A percentile compares a stretch with the other conserved stretches of the same genome.
These are phyloP conservation scores for Phytopythium litorale DNA, from an alignment of 352 stramenopile species.

Conservation along the genomic window DNA sequence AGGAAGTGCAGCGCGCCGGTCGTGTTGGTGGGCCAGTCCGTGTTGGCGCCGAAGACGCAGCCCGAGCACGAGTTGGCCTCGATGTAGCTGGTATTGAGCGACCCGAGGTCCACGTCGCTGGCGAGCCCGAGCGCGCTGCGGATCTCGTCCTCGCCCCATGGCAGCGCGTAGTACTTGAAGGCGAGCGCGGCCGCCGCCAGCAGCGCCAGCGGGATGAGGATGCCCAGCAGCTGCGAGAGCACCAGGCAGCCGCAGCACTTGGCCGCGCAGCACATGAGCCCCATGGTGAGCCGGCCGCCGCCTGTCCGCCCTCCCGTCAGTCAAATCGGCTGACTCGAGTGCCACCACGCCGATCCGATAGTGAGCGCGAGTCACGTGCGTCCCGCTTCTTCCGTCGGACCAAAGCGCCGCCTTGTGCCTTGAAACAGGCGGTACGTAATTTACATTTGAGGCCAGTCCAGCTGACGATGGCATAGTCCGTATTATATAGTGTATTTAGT, in stretches of 20 bases:
- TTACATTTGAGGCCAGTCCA: background rate
- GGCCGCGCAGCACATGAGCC: constrained; percentile 41
- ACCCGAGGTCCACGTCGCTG: constrained; percentile 40
- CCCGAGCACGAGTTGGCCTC: constrained; percentile 69
- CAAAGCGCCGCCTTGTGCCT: no score
- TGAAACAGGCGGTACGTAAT: background rate
- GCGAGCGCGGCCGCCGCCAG: constrained; percentile 46
- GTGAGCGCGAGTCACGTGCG: no score
- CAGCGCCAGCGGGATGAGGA: constrained; percentile 52
- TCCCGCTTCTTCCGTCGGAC: no score
- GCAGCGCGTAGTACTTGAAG: constrained; percentile 71
- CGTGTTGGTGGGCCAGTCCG: constrained; percentile 73
- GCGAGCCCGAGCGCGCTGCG: constrained; percentile 42
- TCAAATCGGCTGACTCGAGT: background rate
- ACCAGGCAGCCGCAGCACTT: constrained; percentile 80
- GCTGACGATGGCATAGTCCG: background rate
- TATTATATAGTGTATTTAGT: background rate
- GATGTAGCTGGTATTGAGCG: constrained; percentile 45
- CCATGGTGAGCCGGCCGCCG: constrained; percentile 18
- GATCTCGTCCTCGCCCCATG: constrained; percentile 78
- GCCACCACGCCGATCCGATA: no score
- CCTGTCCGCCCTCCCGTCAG: background rate
- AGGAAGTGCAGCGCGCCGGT: constrained; percentile 69
- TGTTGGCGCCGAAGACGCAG: constrained; percentile 80
- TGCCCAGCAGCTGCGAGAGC: constrained; percentile 60